Base-by-base conservation (phyloP, 2,329 filamentous ascomycete species). In the Fusarium falciforme region DNA sequence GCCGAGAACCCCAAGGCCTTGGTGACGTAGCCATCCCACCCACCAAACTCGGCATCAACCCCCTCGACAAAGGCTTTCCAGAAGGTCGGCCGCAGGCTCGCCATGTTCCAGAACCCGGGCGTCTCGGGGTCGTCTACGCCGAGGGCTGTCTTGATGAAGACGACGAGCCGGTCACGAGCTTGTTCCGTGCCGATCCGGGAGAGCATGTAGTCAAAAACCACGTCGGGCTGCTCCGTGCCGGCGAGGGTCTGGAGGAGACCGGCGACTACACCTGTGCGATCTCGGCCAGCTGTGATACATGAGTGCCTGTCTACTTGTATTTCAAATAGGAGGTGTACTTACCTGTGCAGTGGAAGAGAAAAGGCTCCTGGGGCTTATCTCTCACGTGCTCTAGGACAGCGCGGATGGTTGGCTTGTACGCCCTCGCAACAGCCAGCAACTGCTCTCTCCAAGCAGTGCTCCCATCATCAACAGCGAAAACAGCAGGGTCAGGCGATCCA, bases 281-380 rank as follows among this genome's bases (percentile, higher is more conserved):
- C 88, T 61, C 88, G 85, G 9, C 89, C 88, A 27, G 87, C 88
- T 89, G 16, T 27, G 29, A 36, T 14, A 35, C 10, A 31, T 31
- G 8, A 57, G 57, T 17, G 25, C 3, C 27, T 52, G 47, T 49
- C 1, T 49, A 4, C 22, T 27, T 10, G 25, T 29, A 6, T 29
- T 49, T 10, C 10, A n/a, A 49, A 22, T 17, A 22, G 5, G 25
- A 11, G 9, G 44, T 29, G 4, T 25, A 79, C 83, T 74, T 74
- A 88, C 87, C 88, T 10, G 85, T 88, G 77, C 88, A 90, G 77
- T 90, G 88, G 44, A 90, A 85, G 57, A 89, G 70, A 67, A 89
- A 83, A 17, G 84, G 82, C 75, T 87, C 83, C 1, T 76, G 66
- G 9, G 84, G 84, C 12, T 81, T 79, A 69, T 89, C 87, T 59